These are phyloP conservation scores for Dioscorea zingiberensis DNA, from an alignment of 106 monocot genomes.

Conservation along the genomic window DNA sequence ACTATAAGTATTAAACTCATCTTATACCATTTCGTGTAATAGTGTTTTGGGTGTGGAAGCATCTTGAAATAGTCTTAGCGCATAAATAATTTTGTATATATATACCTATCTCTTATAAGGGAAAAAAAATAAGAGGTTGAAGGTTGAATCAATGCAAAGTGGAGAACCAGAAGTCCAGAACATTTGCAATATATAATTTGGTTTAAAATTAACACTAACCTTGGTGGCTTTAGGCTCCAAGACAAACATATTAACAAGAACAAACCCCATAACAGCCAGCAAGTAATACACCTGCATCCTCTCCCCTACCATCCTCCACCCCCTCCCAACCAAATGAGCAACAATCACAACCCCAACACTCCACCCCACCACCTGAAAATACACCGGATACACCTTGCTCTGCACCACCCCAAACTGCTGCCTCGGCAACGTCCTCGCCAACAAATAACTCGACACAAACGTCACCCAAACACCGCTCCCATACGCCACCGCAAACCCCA, in stretches of 20 bases:
- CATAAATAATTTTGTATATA: too few relatives aligned
- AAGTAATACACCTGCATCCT: slow-evolving; percentile 45
- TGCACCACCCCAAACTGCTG: slow-evolving; percentile 85
- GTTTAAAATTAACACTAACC: slow-evolving; percentile 16
- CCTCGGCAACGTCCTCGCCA: slow-evolving; percentile 48
- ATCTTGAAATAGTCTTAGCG: too few relatives aligned
- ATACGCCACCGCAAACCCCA: slow-evolving; percentile 56
- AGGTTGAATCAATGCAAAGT: too few relatives aligned
- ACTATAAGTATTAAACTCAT: too few relatives aligned
- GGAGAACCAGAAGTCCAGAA: too few relatives aligned
- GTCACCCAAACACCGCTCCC: slow-evolving; percentile 79
- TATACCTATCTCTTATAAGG: too few relatives aligned
- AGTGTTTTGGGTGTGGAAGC: too few relatives aligned
- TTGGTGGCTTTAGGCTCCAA: slow-evolving; percentile 80
- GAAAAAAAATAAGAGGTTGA: too few relatives aligned
- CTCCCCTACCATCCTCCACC: slow-evolving; percentile 10
- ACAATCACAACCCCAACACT: slow-evolving; percentile 22
- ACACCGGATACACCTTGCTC: slow-evolving; percentile 78
- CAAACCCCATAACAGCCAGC: slow-evolving; percentile 34
- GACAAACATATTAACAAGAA: slow-evolving; percentile 47
- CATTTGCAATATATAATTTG: too few relatives aligned
- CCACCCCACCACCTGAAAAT: slow-evolving; percentile 53
- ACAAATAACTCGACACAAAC: slow-evolving; percentile 73
- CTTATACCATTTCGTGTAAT: too few relatives aligned
- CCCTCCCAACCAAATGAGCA: slow-evolving; percentile 17